Percentiles rank a stretch among this genome's conserved stretches.
These are phyloP conservation scores for Globisporangium cystogenes DNA, from an alignment of 352 stramenopile species.

Conservation along the genomic window DNA sequence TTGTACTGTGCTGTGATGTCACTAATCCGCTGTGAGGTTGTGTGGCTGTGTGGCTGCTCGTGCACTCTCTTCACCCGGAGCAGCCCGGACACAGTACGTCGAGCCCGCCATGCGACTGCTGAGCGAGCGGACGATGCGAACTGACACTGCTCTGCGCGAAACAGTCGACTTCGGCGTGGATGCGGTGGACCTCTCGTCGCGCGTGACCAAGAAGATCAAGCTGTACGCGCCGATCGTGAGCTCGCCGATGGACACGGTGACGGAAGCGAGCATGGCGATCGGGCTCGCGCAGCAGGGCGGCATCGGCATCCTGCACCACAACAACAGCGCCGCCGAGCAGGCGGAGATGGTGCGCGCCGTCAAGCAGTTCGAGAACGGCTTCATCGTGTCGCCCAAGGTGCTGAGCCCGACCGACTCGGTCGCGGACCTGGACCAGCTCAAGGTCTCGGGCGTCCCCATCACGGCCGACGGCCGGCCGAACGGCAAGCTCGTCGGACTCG, in stretches of 20 bases:
- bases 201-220: slow-evolving; percentile 89
- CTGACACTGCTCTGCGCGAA: background rate
- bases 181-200: slow-evolving; percentile 91
- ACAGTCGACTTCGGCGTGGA: slow-evolving; percentile 92
- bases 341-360: slow-evolving; percentile 86
- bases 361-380: slow-evolving; percentile 99
- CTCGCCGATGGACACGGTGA: slow-evolving; percentile 99
- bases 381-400: slow-evolving; percentile 97
- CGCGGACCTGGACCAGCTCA: slow-evolving; percentile 91
- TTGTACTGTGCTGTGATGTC: too few relatives aligned
- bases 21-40: slow-evolving; percentile 3
- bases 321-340: slow-evolving; percentile 95
- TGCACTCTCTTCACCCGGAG: background rate
- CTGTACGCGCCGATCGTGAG: slow-evolving; percentile 94
- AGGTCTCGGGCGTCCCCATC: slow-evolving; percentile 96
- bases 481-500: slow-evolving; percentile 95
- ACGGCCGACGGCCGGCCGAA: slow-evolving; percentile 95
- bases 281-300: slow-evolving; percentile 97
- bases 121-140: too few relatives aligned
- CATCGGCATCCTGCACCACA: slow-evolving; percentile 99
- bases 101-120: too few relatives aligned
- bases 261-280: slow-evolving; percentile 98
- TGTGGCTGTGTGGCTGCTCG: background rate
- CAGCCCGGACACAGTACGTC: slow-evolving; percentile 66
- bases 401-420: slow-evolving; percentile 91